Evolutionary conservation across 768 basidiomycete genomes (phyloP), one percentile per base, ranked within the genome.

Genomic region (Rhodotorula toruloides): DNA sequence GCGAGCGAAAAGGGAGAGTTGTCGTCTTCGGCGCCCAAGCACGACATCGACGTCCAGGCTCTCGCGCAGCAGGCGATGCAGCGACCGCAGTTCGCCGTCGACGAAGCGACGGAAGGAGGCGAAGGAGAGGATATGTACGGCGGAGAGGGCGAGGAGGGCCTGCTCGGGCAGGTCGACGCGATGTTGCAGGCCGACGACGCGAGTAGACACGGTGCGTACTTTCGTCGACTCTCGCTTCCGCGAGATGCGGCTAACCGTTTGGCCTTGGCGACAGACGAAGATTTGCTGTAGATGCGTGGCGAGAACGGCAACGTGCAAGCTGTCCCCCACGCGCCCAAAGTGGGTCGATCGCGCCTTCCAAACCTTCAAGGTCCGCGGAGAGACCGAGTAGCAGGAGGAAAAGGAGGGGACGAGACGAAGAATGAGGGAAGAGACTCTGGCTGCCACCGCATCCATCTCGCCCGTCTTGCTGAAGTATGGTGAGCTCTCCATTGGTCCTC

Each of bases 21-120:
- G 27, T 34, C 72, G 37, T 46, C 73, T 69, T 34, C 67, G 50
- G 42, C 70, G 68, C 60, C 72, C 50, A 57, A 74, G 53, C 54
- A 76, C 52, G 74, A 79, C 56, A 79, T 84, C 46, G 76, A 84
- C 56, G 55, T 72, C 44, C 46, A 68, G 73, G 59, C 73, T 67
- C 29, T 73, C 74, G 43, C 75, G 68, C 34, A 72, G 66, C 22
- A 70, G 57, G 55, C 71, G 60, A 40, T 73, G 87, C 89, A 94
- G 76, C 82, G 94, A 48, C 91, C 90, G 32, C 87, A 88, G 70
- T 99, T 99, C 76, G 91, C 91, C n/a, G 96, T 98, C 65, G 96
- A 99, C 75, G 91, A 92, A 77, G 90, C 87, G 7, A 87, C 86
- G 58, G 89, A 90, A 63, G 88, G 87, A 17, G 70, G 67, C 29